Base-by-base conservation (phyloP, 148 eudicot species). In the Rhododendron kiyosumense region DNA sequence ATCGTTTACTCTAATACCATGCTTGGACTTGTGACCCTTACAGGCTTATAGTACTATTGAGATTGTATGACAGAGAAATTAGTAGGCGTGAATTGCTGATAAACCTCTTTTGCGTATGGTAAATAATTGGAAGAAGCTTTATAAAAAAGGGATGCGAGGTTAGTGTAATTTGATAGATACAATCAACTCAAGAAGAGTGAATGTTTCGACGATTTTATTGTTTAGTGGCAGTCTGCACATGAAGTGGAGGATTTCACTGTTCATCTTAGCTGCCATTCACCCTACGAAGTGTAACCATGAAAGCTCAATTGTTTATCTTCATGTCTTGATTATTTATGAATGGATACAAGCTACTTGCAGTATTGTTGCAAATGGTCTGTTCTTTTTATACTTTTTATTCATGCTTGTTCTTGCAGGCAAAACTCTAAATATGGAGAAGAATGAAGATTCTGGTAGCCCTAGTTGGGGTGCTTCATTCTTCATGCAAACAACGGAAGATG, bases 401-500 rank as follows among this genome's bases (percentile, higher is more conserved):
- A 2, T 75, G 69, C 45, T 48, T 84, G 20, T 84, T 26, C 74
- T 73, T 48, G 85, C 88, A 92, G 94, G 85, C 85, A 84, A 86
- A 79, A 85, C 83, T 81, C 65, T 34, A 85, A 88, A 57, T 85
- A 96, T 94, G 98, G 92, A 89, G n/a, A 89, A 90, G 79, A 85
- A 89, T 83, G 94, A 93, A 90, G 94, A 91, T 74, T 82, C 94
- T 22, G 93, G 89, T 84, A 92, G 93, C 91, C 94, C 92, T 75
- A 81, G 96, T 87, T 94, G 98, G 99, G 85, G 92, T 85, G 85
- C 98, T 79, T 92, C 98, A 84, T 87, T 91, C 75, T 90, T 94
- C 59, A 77, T 92, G 89, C 97, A 93, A 86, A 94, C 99, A 81
- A 92, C 93, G 85, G 98, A 93, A 87, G 98, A 94, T 87, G 96